phyloP scores from a whole-genome alignment of 768 basidiomycete species.

The Lepiota venenata region DNA sequence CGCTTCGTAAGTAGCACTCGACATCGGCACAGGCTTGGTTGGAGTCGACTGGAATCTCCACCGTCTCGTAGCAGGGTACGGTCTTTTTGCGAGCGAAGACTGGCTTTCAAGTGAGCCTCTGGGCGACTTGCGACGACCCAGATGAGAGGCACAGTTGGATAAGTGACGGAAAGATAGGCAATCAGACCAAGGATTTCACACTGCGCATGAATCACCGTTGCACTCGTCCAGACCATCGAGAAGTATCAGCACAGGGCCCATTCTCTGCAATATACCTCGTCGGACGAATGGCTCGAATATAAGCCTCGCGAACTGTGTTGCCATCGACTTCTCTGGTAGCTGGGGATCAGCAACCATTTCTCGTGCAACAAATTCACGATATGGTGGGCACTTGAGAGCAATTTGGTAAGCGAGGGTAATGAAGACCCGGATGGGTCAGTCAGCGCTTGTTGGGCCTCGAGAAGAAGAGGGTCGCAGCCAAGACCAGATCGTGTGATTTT shows the following conservation, averaged over 20 bases:
- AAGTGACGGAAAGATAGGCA: not conserved
- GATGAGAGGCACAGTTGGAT: constrained; percentile 12
- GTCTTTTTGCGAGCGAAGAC: constrained; percentile 4
- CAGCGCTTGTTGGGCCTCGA: constrained; percentile 9
- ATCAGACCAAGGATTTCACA: constrained; percentile 13
- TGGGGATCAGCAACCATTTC: constrained; percentile 7
- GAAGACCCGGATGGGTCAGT: constrained; percentile 12
- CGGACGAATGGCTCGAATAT: constrained; percentile 11
- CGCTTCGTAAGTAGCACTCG: too few relatives aligned
- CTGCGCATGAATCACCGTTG: constrained; percentile 7
- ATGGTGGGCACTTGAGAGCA: constrained; percentile 6
- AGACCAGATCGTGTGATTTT: not conserved
- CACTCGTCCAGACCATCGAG: constrained; percentile 26
- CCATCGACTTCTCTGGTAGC: constrained; percentile 8
- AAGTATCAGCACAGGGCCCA: constrained; percentile 4
- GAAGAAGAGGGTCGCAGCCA: constrained; percentile 22
- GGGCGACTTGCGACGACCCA: constrained; percentile 24
- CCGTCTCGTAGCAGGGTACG: too few relatives aligned
- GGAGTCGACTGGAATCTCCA: not conserved
- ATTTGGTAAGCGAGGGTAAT: constrained; percentile 21
- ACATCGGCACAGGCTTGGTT: not conserved
- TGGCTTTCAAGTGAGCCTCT: constrained; percentile 19
- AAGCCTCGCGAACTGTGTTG: constrained; percentile 12
- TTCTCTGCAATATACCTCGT: too few relatives aligned
- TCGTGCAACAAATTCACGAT: constrained; percentile 4